Percentiles rank a stretch among this genome's conserved stretches.
Conservation (phyloP, 1,284 basidiomycete genomes). For the Salmacisia buchloeana region DNA sequence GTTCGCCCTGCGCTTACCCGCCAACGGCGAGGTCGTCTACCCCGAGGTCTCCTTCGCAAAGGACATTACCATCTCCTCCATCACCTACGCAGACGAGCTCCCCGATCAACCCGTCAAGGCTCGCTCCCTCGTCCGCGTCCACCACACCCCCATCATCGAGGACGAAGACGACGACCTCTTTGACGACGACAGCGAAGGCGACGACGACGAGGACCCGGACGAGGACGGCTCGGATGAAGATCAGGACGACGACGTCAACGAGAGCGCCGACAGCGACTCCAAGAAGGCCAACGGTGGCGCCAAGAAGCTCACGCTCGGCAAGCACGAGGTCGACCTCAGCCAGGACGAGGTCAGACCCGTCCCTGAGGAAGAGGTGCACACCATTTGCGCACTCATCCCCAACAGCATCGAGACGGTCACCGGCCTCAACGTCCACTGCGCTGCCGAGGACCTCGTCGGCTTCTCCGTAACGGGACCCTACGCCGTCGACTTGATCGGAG, state of each 20-base stretch:
- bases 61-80: slow-evolving; percentile 77
- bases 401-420: slow-evolving; percentile 69
- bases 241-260: slow-evolving; percentile 49
- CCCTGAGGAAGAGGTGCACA: slow-evolving; percentile 53
- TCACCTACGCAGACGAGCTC: slow-evolving; percentile 70
- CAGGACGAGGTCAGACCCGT: slow-evolving; percentile 53
- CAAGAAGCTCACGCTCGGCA: slow-evolving; percentile 11
- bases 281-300: slow-evolving; percentile 52
- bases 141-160: slow-evolving; percentile 47
- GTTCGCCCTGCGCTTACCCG: slow-evolving; percentile 54
- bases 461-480: slow-evolving; percentile 72
- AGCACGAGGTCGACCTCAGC: slow-evolving; percentile 56
- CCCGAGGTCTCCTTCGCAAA: slow-evolving; percentile 55
- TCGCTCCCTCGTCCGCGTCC: slow-evolving; percentile 66
- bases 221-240: slow-evolving; percentile 47
- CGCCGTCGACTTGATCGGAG: slow-evolving; percentile 77
- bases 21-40: slow-evolving; percentile 63
- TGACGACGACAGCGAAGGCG: slow-evolving; percentile 58
- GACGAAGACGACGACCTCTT: slow-evolving; percentile 60
- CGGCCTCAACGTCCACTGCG: slow-evolving; percentile 60
- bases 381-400: slow-evolving; percentile 56
- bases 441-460: slow-evolving; percentile 61
- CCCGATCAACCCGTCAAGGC: slow-evolving; percentile 58
- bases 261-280: slow-evolving; percentile 53
- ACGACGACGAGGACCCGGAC: slow-evolving; percentile 52